Percentiles rank a stretch among this genome's conserved stretches.
Conservation (phyloP, 345 rosid species). For the Physaria fendleri region DNA sequence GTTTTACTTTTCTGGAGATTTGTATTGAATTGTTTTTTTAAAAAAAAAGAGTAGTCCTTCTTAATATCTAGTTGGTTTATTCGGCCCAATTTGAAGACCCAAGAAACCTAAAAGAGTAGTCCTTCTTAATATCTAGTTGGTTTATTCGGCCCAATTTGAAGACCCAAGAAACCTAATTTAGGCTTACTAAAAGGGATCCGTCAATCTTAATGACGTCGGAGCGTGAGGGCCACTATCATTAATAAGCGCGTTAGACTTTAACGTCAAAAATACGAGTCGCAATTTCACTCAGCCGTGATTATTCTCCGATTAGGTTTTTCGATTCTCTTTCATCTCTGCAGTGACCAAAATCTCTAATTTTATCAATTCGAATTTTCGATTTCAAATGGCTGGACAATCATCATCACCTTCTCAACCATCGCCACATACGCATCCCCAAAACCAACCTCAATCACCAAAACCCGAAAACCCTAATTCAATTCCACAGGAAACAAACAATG, state of each 20-base stretch:
- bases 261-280: not conserved
- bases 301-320: constrained; percentile 16
- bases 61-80: too few relatives aligned
- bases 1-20: too few relatives aligned
- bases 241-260: constrained; percentile 12
- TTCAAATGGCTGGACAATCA: constrained; percentile 70
- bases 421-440: constrained; percentile 30
- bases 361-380: constrained; percentile 5
- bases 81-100: too few relatives aligned
- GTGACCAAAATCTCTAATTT: constrained; percentile 5
- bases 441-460: constrained; percentile 30
- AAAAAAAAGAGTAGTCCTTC: too few relatives aligned
- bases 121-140: too few relatives aligned
- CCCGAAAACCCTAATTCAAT: constrained; percentile 30
- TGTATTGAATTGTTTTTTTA: too few relatives aligned
- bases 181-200: constrained; percentile 3
- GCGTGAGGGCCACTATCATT: constrained; percentile 10
- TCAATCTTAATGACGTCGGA: not conserved
- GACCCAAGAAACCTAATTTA: not conserved
- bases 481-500: constrained; percentile 20
- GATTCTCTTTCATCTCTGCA: constrained; percentile 12
- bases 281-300: constrained; percentile 20
- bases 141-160: constrained; percentile 1
- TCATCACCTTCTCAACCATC: constrained; percentile 42
- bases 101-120: too few relatives aligned